A percentile compares a stretch with the other conserved stretches of the same genome.
Conservation (phyloP, 2,329 filamentous ascomycete genomes). For the Stagonosporopsis tanaceti region DNA sequence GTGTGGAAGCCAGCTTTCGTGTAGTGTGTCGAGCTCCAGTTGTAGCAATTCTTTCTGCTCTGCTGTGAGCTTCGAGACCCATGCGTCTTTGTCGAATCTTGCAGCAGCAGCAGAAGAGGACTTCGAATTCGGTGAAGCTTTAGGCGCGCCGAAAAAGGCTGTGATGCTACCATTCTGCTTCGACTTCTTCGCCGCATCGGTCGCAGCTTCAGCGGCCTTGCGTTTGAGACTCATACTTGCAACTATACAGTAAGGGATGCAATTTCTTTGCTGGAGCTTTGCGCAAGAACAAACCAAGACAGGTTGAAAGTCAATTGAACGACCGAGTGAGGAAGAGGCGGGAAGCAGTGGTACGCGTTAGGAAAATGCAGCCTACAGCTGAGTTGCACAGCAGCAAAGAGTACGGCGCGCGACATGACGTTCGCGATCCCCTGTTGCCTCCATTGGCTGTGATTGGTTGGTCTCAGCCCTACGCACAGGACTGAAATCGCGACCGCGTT, state of each 20-base stretch:
- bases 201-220: conserved; percentile 56
- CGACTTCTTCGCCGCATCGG: conserved; percentile 58
- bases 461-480: conserved; percentile 23
- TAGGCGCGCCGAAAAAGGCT: conserved; percentile 82
- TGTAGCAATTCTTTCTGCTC: conserved; percentile 85
- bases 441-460: conserved; percentile 25
- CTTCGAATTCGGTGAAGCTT: conserved; percentile 40
- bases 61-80: conserved; percentile 78
- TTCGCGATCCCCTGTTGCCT: conserved; percentile 9
- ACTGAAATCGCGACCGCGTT: conserved; percentile 18
- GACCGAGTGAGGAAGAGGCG: neutral
- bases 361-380: conserved; percentile 1
- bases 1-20: conserved; percentile 89
- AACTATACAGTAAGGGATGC: neutral
- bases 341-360: neutral
- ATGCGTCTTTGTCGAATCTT: conserved; percentile 86
- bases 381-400: conserved; percentile 11
- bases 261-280: conserved; percentile 6
- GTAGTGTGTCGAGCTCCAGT: conserved; percentile 89
- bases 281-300: neutral
- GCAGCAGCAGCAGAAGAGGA: conserved; percentile 29
- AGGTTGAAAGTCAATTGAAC: neutral
- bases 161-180: conserved; percentile 78
- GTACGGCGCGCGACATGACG: conserved; percentile 20
- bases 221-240: conserved; percentile 59